These are phyloP conservation scores for Halophytophthora batemanensis DNA, from an alignment of 352 stramenopile species.

Conservation along the genomic window DNA sequence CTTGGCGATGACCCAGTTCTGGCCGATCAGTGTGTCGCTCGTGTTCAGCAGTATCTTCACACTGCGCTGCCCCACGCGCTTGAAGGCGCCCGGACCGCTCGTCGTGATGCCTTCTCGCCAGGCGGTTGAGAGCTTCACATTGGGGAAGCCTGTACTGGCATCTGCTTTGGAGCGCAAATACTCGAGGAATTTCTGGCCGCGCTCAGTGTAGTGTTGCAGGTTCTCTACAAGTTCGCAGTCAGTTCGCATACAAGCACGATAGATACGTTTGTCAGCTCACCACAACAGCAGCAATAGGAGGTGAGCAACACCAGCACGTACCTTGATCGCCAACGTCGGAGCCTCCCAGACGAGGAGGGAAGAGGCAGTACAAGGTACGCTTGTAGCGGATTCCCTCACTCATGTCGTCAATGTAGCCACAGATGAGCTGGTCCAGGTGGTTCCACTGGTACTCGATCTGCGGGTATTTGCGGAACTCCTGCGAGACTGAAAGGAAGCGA, in stretches of 20 bases:
- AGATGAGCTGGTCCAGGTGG: conserved; percentile 82
- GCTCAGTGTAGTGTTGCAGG: conserved; percentile 56
- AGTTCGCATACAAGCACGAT: conserved; percentile 2
- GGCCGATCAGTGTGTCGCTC: conserved; percentile 61
- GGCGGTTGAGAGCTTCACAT: conserved; percentile 51
- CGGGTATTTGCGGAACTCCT: conserved; percentile 85
- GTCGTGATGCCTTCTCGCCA: conserved; percentile 40
- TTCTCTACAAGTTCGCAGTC: conserved; percentile 30
- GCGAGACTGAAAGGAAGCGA: conserved; percentile 58
- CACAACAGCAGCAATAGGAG: not conserved
- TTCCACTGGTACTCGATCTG: conserved; percentile 85
- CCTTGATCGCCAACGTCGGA: conserved; percentile 29
- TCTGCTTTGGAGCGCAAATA: conserved; percentile 62
- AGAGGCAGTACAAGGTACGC: conserved; percentile 67
- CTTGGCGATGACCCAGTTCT: conserved; percentile 81
- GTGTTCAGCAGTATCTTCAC: conserved; percentile 73
- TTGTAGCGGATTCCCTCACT: conserved; percentile 82
- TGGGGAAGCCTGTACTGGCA: conserved; percentile 46
- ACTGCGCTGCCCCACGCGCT: conserved; percentile 58
- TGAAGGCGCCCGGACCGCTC: conserved; percentile 57
- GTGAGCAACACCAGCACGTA: conserved; percentile 7
- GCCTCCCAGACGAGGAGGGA: conserved; percentile 45
- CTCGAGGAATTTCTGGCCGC: conserved; percentile 67
- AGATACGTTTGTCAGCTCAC: not conserved
- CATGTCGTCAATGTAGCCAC: conserved; percentile 86